These are phyloP conservation scores for Phytophthora vignae DNA, from an alignment of 352 stramenopile genomes.

Conservation along the genomic window DNA sequence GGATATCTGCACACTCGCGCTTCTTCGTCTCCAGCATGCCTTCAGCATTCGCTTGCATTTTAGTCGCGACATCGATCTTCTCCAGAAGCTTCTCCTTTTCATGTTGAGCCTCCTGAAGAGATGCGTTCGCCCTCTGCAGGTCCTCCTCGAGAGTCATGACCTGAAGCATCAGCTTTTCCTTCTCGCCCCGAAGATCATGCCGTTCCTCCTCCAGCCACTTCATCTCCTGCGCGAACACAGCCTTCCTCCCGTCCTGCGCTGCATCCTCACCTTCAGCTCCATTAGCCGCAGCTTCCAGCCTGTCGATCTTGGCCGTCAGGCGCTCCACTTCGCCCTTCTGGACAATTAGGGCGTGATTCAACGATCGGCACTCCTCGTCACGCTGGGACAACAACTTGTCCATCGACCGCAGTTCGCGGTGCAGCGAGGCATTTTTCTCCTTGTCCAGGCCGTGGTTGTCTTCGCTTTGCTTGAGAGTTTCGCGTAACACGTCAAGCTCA, in stretches of 20 bases:
- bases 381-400: conserved; percentile 73
- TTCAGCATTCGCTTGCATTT: conserved; percentile 53
- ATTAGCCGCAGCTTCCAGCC: conserved; percentile 25
- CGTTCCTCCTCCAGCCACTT: conserved; percentile 81
- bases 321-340: conserved; percentile 69
- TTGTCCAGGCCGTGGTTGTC: conserved; percentile 56
- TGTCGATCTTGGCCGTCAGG: conserved; percentile 47
- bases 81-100: conserved; percentile 62
- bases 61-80: conserved; percentile 44
- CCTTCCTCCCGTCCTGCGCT: conserved; percentile 33
- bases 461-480: conserved; percentile 67
- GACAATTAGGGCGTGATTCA: conserved; percentile 64
- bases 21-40: conserved; percentile 68
- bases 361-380: conserved; percentile 70
- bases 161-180: conserved; percentile 66
- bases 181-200: conserved; percentile 56
- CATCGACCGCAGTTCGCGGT: conserved; percentile 75
- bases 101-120: conserved; percentile 42
- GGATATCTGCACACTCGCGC: conserved; percentile 45
- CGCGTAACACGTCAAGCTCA: conserved; percentile 68
- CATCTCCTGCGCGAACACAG: conserved; percentile 65
- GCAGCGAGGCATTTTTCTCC: conserved; percentile 78
- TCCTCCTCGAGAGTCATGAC: conserved; percentile 69
- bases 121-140: conserved; percentile 50
- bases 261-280: conserved; percentile 12